Evolutionary conservation across 148 eudicot species (phyloP).

Genomic region (Dianthus caryophyllus): DNA sequence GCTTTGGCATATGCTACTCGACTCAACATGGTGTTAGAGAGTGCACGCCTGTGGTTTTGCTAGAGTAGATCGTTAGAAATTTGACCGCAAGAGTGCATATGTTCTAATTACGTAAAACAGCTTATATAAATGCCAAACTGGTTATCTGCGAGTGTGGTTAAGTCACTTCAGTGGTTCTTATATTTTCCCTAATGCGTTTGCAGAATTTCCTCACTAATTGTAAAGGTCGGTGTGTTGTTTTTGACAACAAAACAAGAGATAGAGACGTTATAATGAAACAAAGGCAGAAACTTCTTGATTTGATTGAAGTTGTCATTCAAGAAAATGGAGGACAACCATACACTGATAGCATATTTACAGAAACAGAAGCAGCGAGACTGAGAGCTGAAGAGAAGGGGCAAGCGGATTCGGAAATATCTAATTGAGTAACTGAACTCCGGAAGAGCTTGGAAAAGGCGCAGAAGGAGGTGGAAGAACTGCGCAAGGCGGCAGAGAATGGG

Average conservation of each 20-base stretch:
- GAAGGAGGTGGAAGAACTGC: slow-evolving; percentile 68
- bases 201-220: slow-evolving; percentile 52
- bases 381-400: slow-evolving; percentile 56
- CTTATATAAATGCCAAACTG: too few species aligned
- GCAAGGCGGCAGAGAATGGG: slow-evolving; percentile 50
- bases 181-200: slow-evolving; percentile 8
- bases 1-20: too few species aligned
- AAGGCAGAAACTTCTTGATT: slow-evolving; percentile 49
- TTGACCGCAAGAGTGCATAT: too few species aligned
- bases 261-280: slow-evolving; percentile 37
- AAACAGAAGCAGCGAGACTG: slow-evolving; percentile 64
- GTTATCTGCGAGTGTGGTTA: neutral
- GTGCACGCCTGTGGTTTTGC: too few species aligned
- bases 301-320: slow-evolving; percentile 46
- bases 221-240: slow-evolving; percentile 58
- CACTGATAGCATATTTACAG: slow-evolving; percentile 52
- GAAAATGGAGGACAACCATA: slow-evolving; percentile 68
- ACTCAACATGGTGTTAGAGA: too few species aligned
- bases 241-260: slow-evolving; percentile 70
- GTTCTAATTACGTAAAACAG: too few species aligned
- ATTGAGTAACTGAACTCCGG: slow-evolving; percentile 68
- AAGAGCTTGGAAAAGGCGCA: slow-evolving; percentile 69
- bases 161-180: too few species aligned
- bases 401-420: slow-evolving; percentile 50
- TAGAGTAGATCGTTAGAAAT: too few species aligned